Conservation (phyloP, 768 basidiomycete genomes). For the Sporobolomyces phaffii region DNA sequence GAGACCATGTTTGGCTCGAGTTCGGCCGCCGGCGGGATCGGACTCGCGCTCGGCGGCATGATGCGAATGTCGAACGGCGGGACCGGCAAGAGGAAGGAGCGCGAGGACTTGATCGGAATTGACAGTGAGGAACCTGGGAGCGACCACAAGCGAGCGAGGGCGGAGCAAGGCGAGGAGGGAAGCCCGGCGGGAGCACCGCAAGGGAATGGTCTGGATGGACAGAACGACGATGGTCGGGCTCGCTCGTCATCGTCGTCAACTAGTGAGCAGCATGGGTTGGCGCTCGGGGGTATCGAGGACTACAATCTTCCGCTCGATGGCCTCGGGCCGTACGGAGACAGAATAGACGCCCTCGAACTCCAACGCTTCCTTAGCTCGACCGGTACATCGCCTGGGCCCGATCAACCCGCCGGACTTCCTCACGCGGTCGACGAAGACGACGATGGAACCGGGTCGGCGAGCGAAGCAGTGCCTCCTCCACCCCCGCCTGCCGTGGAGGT, state of each 20-base stretch:
- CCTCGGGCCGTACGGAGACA: slow-evolving; percentile 9
- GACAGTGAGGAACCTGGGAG: background rate
- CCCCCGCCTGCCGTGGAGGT: background rate
- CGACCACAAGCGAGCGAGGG: background rate
- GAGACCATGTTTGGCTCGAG: too few species aligned
- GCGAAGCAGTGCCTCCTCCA: background rate
- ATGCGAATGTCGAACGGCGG: background rate
- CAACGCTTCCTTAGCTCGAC: slow-evolving; percentile 2
- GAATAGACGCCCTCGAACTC: slow-evolving; percentile 13
- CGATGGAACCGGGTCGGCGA: too few species aligned
- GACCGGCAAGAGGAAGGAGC: background rate
- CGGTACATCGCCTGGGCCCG: background rate
- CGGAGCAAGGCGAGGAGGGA: slow-evolving; percentile 10
- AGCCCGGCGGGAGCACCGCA: too few species aligned
- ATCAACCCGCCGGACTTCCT: too few species aligned
- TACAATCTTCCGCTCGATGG: slow-evolving; percentile 26
- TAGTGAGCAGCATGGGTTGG: too few species aligned
- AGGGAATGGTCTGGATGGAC: too few species aligned
- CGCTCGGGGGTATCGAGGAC: background rate
- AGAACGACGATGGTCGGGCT: too few species aligned
- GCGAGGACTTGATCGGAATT: background rate
- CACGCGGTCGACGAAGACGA: background rate
- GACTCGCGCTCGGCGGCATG: too few species aligned
- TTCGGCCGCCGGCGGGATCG: too few species aligned
- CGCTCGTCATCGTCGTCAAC: too few species aligned